Evolutionary conservation across 805 yeast genomes (phyloP).

Genomic region (Clavispora asparagi): DNA sequence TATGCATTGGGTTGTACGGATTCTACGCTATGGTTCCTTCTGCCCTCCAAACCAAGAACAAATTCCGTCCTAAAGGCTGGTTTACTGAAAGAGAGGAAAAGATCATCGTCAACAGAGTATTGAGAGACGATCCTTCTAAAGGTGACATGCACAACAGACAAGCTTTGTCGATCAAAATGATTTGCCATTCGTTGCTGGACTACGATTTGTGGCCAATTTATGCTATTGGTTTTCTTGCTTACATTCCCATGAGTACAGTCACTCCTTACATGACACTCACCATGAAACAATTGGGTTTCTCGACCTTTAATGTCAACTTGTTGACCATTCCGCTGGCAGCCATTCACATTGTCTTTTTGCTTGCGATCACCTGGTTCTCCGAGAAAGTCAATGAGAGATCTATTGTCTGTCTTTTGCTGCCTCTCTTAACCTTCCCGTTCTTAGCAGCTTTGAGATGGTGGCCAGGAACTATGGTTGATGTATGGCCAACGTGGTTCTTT

Average conservation of each 20-base stretch:
- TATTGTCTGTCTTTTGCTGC: constrained; percentile 12
- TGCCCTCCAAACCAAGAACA: constrained; percentile 46
- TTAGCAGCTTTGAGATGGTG: constrained; percentile 34
- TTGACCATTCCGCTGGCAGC: constrained; percentile 47
- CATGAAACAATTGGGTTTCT: constrained; percentile 45
- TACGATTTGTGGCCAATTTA: constrained; percentile 55
- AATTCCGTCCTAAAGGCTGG: constrained; percentile 48
- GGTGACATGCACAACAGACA: constrained; percentile 64
- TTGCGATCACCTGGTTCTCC: constrained; percentile 19
- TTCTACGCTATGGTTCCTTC: constrained; percentile 51
- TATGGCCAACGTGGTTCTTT: constrained; percentile 41
- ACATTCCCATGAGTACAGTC: constrained; percentile 12
- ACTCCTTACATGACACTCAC: constrained; percentile 43
- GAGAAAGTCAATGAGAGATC: constrained; percentile 22
- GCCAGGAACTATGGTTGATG: constrained; percentile 33
- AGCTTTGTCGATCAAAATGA: constrained; percentile 38
- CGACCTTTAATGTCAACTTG: constrained; percentile 47
- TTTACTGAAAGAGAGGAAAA: constrained; percentile 48
- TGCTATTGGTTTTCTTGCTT: constrained; percentile 38
- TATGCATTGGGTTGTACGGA: constrained; percentile 44
- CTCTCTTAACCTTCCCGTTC: constrained; percentile 26
- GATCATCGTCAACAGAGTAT: constrained; percentile 51
- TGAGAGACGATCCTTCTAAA: constrained; percentile 57
- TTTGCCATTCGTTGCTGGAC: constrained; percentile 40
- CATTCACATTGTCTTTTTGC: constrained; percentile 17